Percentiles rank a stretch among this genome's conserved stretches.
Evolutionary conservation across 1,139 yeast species (phyloP).

Genomic region (Suzukiozyma palmioleophila): DNA sequence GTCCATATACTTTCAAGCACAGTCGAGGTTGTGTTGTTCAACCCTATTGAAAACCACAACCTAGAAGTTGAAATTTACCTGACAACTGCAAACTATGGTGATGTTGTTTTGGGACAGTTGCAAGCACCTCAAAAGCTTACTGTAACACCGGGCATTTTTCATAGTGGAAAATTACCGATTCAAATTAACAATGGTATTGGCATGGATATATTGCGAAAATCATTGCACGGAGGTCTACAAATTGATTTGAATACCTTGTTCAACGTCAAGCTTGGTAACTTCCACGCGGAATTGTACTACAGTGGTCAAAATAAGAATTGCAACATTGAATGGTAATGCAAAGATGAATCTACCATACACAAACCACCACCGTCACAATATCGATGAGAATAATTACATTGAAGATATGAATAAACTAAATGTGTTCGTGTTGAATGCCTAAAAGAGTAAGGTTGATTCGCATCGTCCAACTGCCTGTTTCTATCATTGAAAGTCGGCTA

Average conservation of each 20-base stretch:
- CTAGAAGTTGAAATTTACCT: constrained; percentile 34
- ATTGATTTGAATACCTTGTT: constrained; percentile 45
- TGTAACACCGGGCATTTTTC: constrained; percentile 48
- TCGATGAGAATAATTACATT: too few species aligned
- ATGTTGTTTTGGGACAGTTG: constrained; percentile 41
- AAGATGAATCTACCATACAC: too few species aligned
- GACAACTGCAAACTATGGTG: constrained; percentile 46
- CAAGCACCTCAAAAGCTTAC: constrained; percentile 29
- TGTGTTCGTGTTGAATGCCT: too few species aligned
- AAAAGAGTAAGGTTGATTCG: too few species aligned
- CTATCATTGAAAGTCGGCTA: too few species aligned
- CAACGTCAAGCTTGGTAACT: constrained; percentile 31
- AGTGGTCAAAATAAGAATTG: constrained; percentile 40
- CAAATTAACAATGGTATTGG: constrained; percentile 44
- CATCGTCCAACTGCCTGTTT: too few species aligned
- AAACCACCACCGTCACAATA: too few species aligned
- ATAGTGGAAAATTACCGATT: constrained; percentile 47
- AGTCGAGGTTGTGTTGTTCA: constrained; percentile 46
- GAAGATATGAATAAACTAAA: too few species aligned
- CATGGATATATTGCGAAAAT: constrained; percentile 43
- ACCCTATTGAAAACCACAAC: constrained; percentile 46
- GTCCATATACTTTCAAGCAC: constrained; percentile 52
- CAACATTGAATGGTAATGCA: constrained; percentile 25
- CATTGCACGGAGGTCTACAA: constrained; percentile 45
- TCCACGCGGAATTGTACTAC: constrained; percentile 36